Evolutionary conservation across 306 rosid genomes (phyloP), one percentile per base, ranked within the genome.

Genomic region (Prunus davidiana): DNA sequence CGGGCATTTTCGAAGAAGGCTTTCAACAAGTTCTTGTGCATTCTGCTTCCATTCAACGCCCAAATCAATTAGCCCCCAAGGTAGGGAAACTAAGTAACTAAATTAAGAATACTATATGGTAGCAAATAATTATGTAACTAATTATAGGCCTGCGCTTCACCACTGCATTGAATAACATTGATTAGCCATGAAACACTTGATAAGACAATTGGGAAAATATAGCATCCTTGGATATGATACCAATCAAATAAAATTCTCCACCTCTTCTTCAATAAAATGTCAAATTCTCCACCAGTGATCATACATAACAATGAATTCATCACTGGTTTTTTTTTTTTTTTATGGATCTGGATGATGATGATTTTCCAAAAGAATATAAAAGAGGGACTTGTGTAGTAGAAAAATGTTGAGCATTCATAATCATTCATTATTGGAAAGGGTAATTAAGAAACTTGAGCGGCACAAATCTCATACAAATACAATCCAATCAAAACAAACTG

Each of bases 1-100:
- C 76, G 14, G 18, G 82, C 80, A 16, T 50, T 82, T 14, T 27
- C 19, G 13, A 82, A 82, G 50, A 78, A 78, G 0, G 25, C 82
- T n/a, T 28, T 12, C 15, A 78, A 6, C 69, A 82, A 62, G 1
- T 74, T 14, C 72, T n/a, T 67, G 69, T 78, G 82, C 82, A 54
- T 61, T 60, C 86, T 78, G 2, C 61, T n/a, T 34, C 22, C 76
- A 55, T 55, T 34, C 20, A 34, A 71, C 7, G 8, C 28, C 30
- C 11, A 51, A 70, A 71, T 54, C 60, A 46, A 71, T 22, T 27
- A 54, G 43, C 43, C 9, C 43, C 9, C 8, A 38, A 30, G 20
- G 34, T 2, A 13, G 18, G 30, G 49, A 3, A 19, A 41, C 15
- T 38, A 24, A 43, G 30, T 8, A 55, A 71, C 34, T 20, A 70